phyloP scores from a whole-genome alignment of 2,329 filamentous ascomycete genomes.

The Exophiala mesophila region DNA sequence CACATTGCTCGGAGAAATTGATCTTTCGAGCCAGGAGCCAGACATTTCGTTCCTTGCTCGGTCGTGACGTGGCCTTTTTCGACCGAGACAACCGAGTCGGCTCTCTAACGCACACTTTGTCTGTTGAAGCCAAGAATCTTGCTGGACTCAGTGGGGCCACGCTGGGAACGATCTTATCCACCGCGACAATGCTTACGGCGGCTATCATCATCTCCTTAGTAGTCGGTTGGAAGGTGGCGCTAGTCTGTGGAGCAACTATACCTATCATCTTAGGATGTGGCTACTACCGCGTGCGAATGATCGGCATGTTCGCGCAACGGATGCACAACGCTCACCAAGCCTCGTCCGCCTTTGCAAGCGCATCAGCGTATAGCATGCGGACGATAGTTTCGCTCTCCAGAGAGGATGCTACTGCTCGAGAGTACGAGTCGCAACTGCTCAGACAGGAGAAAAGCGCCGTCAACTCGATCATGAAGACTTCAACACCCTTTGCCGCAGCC shows the following conservation, averaged over 20 bases:
- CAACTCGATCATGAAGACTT: conserved; percentile 69
- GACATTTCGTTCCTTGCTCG: too few species aligned
- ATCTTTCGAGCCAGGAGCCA: too few species aligned
- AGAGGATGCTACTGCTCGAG: conserved; percentile 70
- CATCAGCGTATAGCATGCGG: conserved; percentile 87
- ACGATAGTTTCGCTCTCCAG: conserved; percentile 88
- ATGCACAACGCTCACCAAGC: conserved; percentile 74
- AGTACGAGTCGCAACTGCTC: conserved; percentile 65
- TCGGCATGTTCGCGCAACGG: conserved; percentile 71
- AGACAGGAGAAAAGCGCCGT: conserved; percentile 64
- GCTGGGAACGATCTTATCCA: too few species aligned
- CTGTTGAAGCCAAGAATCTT: too few species aligned
- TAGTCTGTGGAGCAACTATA: conserved; percentile 74
- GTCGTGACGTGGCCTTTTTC: too few species aligned
- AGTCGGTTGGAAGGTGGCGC: conserved; percentile 80
- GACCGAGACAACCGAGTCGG: too few species aligned
- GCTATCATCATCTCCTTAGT: conserved; percentile 66
- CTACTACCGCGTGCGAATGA: conserved; percentile 80
- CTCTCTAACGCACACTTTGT: too few species aligned
- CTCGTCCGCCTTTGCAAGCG: conserved; percentile 82
- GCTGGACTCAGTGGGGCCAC: too few species aligned
- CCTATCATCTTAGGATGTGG: conserved; percentile 73
- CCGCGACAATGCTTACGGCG: too few species aligned
- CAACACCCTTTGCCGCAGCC: conserved; percentile 72
- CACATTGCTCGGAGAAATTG: too few species aligned